Conservation (phyloP, 225 moss, liverwort and hornwort species). For the Marchantia polymorpha region DNA sequence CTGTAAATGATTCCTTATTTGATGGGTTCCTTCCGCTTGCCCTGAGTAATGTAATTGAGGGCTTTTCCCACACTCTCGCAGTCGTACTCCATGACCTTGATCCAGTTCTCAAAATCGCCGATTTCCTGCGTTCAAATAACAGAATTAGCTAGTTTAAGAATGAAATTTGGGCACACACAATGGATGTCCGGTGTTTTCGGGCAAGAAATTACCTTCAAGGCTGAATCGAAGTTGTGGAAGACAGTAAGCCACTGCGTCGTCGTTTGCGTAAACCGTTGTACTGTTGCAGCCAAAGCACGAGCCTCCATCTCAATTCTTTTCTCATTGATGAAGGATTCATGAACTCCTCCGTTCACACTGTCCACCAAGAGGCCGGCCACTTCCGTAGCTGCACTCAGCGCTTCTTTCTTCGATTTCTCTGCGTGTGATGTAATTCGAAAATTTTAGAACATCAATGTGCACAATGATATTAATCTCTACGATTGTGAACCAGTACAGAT, state of each 20-base stretch:
- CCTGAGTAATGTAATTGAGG: conserved; percentile 29
- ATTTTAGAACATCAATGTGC: too few species aligned
- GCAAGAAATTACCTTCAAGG: conserved; percentile 53
- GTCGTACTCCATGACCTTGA: conserved; percentile 85
- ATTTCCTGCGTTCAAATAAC: conserved; percentile 52
- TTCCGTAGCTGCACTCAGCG: conserved; percentile 50
- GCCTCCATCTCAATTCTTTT: conserved; percentile 80
- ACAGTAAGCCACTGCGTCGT: conserved; percentile 72
- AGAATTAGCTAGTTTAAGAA: not conserved
- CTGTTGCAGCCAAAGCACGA: conserved; percentile 67
- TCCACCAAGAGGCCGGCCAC: conserved; percentile 68
- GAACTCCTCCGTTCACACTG: conserved; percentile 84
- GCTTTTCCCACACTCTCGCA: conserved; percentile 59
- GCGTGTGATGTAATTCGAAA: not conserved
- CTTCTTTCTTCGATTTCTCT: conserved; percentile 74
- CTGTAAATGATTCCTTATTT: not conserved
- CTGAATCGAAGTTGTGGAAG: conserved; percentile 68
- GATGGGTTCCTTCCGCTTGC: not conserved
- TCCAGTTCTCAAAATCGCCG: conserved; percentile 95
- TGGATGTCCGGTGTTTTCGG: not conserved
- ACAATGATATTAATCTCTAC: too few species aligned
- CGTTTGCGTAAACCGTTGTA: conserved; percentile 67
- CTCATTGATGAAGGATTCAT: conserved; percentile 76
- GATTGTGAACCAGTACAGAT: too few species aligned
- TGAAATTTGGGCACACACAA: not conserved